phyloP scores from a whole-genome alignment of 202 grass and related monocot species.

The Panicum hallii region DNA sequence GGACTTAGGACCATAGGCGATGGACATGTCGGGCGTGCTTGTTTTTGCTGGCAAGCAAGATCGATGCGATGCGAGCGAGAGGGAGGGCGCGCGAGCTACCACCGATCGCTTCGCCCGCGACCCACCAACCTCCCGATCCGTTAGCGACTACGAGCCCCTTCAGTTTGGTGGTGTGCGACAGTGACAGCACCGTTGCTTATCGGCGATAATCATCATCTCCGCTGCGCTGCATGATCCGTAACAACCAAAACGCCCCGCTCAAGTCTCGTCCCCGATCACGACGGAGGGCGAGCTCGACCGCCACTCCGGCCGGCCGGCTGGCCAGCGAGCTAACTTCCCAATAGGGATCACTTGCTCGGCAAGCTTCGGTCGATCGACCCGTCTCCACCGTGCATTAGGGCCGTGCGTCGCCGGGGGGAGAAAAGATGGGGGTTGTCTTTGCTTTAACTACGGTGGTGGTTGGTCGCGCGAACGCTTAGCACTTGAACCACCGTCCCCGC shows the following conservation, averaged over 20 bases:
- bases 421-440: not conserved
- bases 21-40: not conserved
- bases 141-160: not conserved
- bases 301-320: not conserved
- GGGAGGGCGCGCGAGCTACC: not conserved
- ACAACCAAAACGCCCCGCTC: conserved; percentile 34
- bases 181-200: conserved; percentile 38
- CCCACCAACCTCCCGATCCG: conserved; percentile 38
- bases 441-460: conserved; percentile 46
- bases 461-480: conserved; percentile 34
- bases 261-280: not conserved
- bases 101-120: conserved; percentile 8
- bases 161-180: conserved; percentile 25
- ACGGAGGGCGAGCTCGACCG: not conserved
- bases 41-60: conserved; percentile 38
- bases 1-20: not conserved
- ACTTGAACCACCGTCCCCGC: conserved; percentile 43
- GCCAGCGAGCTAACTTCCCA: conserved; percentile 40
- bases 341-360: conserved; percentile 41
- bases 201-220: not conserved
- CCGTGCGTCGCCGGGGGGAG: not conserved
- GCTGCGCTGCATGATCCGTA: not conserved
- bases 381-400: conserved; percentile 22
- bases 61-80: not conserved
- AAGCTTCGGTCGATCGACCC: conserved; percentile 30